These are phyloP conservation scores for Nymphaea thermarum DNA, from an alignment of 164 flowering plant species.

Conservation along the genomic window DNA sequence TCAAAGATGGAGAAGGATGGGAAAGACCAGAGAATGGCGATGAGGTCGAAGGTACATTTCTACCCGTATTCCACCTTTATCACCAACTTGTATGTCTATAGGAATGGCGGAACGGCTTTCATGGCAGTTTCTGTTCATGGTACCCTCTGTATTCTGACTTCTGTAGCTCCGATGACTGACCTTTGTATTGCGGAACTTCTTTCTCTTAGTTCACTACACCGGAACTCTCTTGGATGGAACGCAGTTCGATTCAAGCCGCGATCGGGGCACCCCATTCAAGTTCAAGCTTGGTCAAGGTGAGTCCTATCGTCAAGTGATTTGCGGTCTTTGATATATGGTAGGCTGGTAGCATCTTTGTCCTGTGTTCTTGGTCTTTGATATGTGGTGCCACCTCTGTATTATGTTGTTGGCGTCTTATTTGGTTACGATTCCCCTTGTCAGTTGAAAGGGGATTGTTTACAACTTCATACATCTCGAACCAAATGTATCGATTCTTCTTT, in stretches of 20 bases:
- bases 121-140: conserved; percentile 1
- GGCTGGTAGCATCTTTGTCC: too few species aligned
- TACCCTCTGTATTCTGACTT: too few species aligned
- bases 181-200: too few species aligned
- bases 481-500: too few species aligned
- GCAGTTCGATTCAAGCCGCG: conserved; percentile 87
- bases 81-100: not conserved
- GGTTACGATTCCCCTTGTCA: too few species aligned
- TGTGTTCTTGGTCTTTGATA: not conserved
- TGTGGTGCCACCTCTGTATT: not conserved
- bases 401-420: not conserved
- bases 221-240: conserved; percentile 94
- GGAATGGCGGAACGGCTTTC: not conserved
- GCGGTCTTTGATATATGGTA: not conserved
- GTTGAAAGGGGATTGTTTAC: too few species aligned
- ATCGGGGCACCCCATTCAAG: conserved; percentile 58
- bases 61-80: not conserved
- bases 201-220: conserved; percentile 71
- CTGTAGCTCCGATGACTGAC: too few species aligned
- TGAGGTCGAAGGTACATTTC: conserved; percentile 69
- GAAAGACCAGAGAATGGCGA: conserved; percentile 74
- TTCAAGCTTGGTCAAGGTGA: conserved; percentile 94
- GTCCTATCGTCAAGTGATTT: not conserved
- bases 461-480: too few species aligned
- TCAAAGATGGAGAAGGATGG: conserved; percentile 84